Evolutionary conservation across 352 stramenopile species (phyloP).

Genomic region (Globisporangium nunn): DNA sequence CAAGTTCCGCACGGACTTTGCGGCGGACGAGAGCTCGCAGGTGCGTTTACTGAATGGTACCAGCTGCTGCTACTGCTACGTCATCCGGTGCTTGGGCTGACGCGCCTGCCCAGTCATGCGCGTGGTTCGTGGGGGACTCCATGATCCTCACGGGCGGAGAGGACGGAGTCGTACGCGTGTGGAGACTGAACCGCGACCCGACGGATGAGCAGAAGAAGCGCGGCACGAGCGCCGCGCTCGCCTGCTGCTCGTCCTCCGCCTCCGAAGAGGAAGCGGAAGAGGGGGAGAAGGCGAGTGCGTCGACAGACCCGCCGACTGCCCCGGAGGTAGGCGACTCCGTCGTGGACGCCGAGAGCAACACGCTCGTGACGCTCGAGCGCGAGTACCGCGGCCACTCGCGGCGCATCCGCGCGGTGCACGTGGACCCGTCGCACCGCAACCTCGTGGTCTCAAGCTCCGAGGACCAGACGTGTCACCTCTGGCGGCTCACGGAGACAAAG

Average conservation of each 20-base stretch:
- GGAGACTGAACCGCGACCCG: constrained; percentile 43
- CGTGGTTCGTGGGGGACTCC: constrained; percentile 71
- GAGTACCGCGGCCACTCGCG: constrained; percentile 76
- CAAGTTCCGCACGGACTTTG: constrained; percentile 82
- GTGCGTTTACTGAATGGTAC: constrained; percentile 8
- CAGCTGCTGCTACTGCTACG: no score
- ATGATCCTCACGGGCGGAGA: constrained; percentile 80
- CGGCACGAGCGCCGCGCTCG: constrained; percentile 35
- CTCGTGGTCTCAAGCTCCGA: constrained; percentile 70
- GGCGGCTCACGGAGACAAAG: constrained; percentile 60
- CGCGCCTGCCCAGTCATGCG: constrained; percentile 31
- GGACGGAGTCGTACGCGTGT: constrained; percentile 75
- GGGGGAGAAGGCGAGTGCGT: constrained; percentile 6
- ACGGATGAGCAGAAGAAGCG: constrained; percentile 34
- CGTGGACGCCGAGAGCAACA: constrained; percentile 23
- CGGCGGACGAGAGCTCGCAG: constrained; percentile 57
- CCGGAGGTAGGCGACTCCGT: constrained; percentile 38
- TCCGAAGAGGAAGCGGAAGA: no score
- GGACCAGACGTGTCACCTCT: constrained; percentile 74
- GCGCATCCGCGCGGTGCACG: constrained; percentile 74
- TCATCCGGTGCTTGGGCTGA: no score
- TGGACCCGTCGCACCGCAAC: constrained; percentile 76
- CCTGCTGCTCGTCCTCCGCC: constrained; percentile 11
- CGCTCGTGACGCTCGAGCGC: constrained; percentile 56
- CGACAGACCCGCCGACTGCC: not conserved